Percentiles rank a stretch among this genome's conserved stretches.
Conservation (phyloP, 1,139 yeast genomes). For the Yamadazyma buinensis region DNA sequence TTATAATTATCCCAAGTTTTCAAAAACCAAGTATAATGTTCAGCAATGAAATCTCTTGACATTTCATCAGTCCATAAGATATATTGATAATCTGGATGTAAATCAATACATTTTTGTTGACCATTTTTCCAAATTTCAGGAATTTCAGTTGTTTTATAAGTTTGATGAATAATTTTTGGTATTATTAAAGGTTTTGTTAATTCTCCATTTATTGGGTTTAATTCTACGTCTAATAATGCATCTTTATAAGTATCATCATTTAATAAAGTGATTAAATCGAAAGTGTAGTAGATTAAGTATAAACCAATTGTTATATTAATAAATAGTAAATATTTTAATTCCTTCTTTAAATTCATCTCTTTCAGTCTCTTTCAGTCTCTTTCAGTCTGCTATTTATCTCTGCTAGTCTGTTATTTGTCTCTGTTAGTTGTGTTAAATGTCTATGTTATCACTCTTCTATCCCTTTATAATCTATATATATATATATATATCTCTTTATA, state of each 20-base stretch:
- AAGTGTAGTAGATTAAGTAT: slow-evolving; percentile 58
- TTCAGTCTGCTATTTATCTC: too few relatives aligned
- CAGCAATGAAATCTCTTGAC: slow-evolving; percentile 73
- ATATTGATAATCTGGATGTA: slow-evolving; percentile 85
- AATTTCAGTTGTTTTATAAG: slow-evolving; percentile 72
- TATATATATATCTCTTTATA: too few relatives aligned
- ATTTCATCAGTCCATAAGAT: slow-evolving; percentile 87
- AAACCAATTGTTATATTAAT: slow-evolving; percentile 54
- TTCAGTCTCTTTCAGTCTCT: too few relatives aligned
- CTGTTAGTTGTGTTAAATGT: too few relatives aligned
- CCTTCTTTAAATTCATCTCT: slow-evolving; percentile 45
- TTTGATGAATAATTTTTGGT: slow-evolving; percentile 91
- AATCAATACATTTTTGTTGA: slow-evolving; percentile 68
- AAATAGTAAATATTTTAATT: slow-evolving; percentile 55
- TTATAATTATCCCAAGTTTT: slow-evolving; percentile 72
- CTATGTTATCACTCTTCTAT: too few relatives aligned
- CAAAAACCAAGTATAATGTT: slow-evolving; percentile 83
- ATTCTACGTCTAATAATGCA: slow-evolving; percentile 57
- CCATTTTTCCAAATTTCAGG: slow-evolving; percentile 82
- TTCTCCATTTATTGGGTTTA: slow-evolving; percentile 43
- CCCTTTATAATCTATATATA: too few relatives aligned
- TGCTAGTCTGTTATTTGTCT: too few relatives aligned
- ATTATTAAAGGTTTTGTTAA: slow-evolving; percentile 51
- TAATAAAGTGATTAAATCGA: slow-evolving; percentile 71
- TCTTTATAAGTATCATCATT: slow-evolving; percentile 69